phyloP scores from a whole-genome alignment of 140 eudicot species.

The Ambrosia hybrid region DNA sequence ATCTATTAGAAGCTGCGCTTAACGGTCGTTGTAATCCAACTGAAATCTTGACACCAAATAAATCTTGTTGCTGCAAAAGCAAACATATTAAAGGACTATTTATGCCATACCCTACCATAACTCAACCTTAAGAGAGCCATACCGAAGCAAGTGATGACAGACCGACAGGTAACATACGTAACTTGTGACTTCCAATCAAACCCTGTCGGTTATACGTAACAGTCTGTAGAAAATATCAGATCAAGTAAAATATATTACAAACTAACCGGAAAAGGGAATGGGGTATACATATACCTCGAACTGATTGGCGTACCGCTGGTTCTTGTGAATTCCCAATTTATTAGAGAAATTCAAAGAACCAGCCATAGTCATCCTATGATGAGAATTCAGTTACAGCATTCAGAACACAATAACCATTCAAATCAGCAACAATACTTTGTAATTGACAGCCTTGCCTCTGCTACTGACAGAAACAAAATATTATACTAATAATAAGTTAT shows the following conservation, averaged over 20 bases:
- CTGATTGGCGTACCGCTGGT: slow-evolving; percentile 43
- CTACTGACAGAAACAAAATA: slow-evolving; percentile 6
- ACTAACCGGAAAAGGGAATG: too few relatives aligned
- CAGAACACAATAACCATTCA: slow-evolving; percentile 29
- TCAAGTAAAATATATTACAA: neutral
- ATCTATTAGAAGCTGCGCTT: slow-evolving; percentile 36
- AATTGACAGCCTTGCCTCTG: slow-evolving; percentile 30
- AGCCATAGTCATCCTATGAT: slow-evolving; percentile 46
- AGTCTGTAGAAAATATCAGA: slow-evolving; percentile 15
- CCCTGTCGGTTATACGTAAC: slow-evolving; percentile 41
- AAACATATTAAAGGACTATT: neutral
- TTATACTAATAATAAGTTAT: neutral
- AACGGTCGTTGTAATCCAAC: slow-evolving; percentile 40
- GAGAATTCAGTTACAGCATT: slow-evolving; percentile 19
- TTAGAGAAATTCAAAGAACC: slow-evolving; percentile 59
- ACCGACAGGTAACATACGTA: slow-evolving; percentile 34
- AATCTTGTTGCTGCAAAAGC: slow-evolving; percentile 52
- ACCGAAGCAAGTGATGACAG: slow-evolving; percentile 59
- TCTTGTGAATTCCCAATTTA: slow-evolving; percentile 56
- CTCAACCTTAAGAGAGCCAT: slow-evolving; percentile 30
- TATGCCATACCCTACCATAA: neutral
- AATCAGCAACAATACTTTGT: slow-evolving; percentile 21
- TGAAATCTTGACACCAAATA: slow-evolving; percentile 51
- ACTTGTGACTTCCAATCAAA: slow-evolving; percentile 34
- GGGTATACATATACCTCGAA: slow-evolving; percentile 35